phyloP scores from a whole-genome alignment of 352 stramenopile genomes.

The Aphanomyces invadans region DNA sequence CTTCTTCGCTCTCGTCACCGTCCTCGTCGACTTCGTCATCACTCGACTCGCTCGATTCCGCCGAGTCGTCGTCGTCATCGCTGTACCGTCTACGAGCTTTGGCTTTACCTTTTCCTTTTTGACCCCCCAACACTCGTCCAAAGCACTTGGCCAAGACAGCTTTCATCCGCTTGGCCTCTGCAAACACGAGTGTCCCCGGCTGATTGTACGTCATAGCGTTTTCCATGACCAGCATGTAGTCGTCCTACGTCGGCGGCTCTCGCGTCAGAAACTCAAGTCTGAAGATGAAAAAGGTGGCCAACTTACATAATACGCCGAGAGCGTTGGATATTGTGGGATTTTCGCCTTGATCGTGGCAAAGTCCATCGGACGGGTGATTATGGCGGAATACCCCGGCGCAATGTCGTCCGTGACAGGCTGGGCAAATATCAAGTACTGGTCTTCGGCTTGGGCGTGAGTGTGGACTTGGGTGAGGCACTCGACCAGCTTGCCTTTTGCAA shows the following conservation, averaged over 20 bases:
- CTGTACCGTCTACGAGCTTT: not conserved
- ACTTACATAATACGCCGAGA: conserved; percentile 76
- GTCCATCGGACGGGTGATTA: conserved; percentile 88
- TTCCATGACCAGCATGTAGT: conserved; percentile 64
- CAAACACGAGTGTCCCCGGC: conserved; percentile 43
- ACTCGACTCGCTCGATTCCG: conserved; percentile 10
- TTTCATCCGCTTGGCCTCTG: conserved; percentile 39
- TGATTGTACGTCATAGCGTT: conserved; percentile 79
- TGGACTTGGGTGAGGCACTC: conserved; percentile 8
- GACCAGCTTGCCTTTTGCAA: conserved; percentile 9
- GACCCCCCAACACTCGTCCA: conserved; percentile 53
- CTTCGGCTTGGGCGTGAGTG: conserved; percentile 28
- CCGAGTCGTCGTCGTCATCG: not conserved
- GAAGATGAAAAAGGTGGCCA: not conserved
- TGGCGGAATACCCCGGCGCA: conserved; percentile 87
- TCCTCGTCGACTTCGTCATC: conserved; percentile 48
- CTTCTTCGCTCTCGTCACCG: conserved; percentile 30
- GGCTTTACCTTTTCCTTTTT: conserved; percentile 22
- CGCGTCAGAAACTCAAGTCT: conserved; percentile 2
- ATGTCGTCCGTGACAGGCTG: conserved; percentile 83
- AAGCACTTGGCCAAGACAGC: conserved; percentile 61
- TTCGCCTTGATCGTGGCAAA: conserved; percentile 89
- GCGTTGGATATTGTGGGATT: conserved; percentile 58
- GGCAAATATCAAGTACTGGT: conserved; percentile 82
- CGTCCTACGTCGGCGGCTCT: conserved; percentile 33